These are phyloP conservation scores for Globisporangium lucens DNA, from an alignment of 352 stramenopile species.

Conservation along the genomic window DNA sequence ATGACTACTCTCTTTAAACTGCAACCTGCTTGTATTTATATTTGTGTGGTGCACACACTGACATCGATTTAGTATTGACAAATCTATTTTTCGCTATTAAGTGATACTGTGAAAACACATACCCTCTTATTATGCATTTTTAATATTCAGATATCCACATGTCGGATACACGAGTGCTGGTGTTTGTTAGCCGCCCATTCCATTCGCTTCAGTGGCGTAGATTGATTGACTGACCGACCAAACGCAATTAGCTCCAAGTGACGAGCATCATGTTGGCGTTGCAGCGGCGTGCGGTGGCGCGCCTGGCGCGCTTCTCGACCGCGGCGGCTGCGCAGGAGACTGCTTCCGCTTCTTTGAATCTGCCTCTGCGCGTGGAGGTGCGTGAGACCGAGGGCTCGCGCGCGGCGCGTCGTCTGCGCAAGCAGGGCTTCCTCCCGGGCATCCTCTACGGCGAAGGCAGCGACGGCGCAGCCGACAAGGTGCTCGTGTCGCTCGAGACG, in stretches of 20 bases:
- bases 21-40: no score
- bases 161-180: not conserved
- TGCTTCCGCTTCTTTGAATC: slow-evolving; percentile 1
- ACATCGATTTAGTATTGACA: not conserved
- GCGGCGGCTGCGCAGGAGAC: slow-evolving; percentile 22
- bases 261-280: slow-evolving; percentile 40
- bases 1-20: not conserved
- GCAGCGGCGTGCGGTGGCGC: slow-evolving; percentile 39
- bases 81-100: not conserved
- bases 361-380: slow-evolving; percentile 51
- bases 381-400: slow-evolving; percentile 69
- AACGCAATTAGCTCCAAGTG: slow-evolving; percentile 3
- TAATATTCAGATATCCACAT: not conserved
- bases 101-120: not conserved
- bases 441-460: slow-evolving; percentile 83
- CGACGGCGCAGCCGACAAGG: slow-evolving; percentile 60
- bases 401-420: slow-evolving; percentile 76
- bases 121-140: not conserved
- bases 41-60: no score
- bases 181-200: slow-evolving; percentile 10
- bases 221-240: slow-evolving; percentile 8
- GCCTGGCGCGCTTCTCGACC: slow-evolving; percentile 48
- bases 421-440: slow-evolving; percentile 73
- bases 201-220: slow-evolving; percentile 21
- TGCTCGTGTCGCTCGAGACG: slow-evolving; percentile 73